Evolutionary conservation across 1,284 basidiomycete species (phyloP), one percentile per base, ranked within the genome.

Genomic region (Fomitopsis pinicola): DNA sequence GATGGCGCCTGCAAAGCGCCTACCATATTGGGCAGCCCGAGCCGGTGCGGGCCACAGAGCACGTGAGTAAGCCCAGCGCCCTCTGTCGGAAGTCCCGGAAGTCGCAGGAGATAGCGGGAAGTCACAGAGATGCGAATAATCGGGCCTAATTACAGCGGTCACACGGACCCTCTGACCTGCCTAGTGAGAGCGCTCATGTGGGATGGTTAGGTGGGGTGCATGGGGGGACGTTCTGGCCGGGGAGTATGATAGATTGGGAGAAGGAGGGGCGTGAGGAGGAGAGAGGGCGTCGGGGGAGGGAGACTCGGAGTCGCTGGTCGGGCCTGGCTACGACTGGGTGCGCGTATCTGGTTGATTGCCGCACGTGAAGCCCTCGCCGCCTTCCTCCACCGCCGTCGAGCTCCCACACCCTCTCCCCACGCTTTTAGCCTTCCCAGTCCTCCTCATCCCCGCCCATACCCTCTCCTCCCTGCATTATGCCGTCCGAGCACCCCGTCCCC

Each of bases 401-500:
- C 60, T 55, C 63, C 57, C 62, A 48, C 59, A 36, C 60, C 60
- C 57, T 56, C 30, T 59, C 62, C 63, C 61, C 62, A 63, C 59
- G 64, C 63, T 63, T 63, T 62, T 63, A 62, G 62, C 58, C 64
- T 61, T 62, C 63, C 54, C 60, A 62, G 57, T 61, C 57, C 62
- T 60, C 63, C 64, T 62, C 66, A 56, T 59, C 65, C 60, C 55
- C 57, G 55, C 60, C 62, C 62, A 60, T 58, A 57, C 58, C 60
- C 46, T 52, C 55, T 46, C 48, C 59, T 44, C 44, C 36, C 60
- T 57, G 50, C 62, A 54, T 54, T 58, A 78, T 77, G 75, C 76
- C 75, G 64, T 72, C 73, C 62, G 74, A 72, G 65, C 73, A 73
- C 59, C 64, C 69, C 52, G 63, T 68, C 28, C 61, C 67, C 57